These are phyloP conservation scores for Tetradesmus lagerheimii DNA, from an alignment of 139 green algal species.

Conservation along the genomic window DNA sequence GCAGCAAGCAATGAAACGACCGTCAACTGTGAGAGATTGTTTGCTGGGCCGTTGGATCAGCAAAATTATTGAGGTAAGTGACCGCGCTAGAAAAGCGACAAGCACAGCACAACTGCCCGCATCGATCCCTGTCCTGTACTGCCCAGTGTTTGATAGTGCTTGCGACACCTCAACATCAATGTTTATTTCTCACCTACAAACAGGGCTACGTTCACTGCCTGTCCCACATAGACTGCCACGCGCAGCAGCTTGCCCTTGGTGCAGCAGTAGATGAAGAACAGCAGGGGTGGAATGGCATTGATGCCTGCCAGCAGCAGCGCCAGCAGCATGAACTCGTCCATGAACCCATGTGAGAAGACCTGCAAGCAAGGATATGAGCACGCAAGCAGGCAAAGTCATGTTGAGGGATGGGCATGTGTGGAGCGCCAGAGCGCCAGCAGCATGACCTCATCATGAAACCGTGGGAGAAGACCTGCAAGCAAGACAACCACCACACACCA, in stretches of 20 bases:
- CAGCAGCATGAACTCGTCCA: conserved; percentile 44
- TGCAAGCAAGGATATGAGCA: background rate
- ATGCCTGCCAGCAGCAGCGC: conserved; percentile 25
- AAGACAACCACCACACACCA: too few relatives aligned
- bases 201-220: background rate
- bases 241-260: conserved; percentile 20
- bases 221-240: background rate
- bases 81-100: background rate
- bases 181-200: background rate
- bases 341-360: conserved; percentile 2
- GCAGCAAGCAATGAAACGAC: too few relatives aligned
- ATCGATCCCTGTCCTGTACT: too few relatives aligned
- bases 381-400: too few relatives aligned
- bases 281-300: conserved; percentile 35
- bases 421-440: too few relatives aligned
- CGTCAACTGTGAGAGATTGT: too few relatives aligned
- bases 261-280: conserved; percentile 48
- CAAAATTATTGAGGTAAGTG: too few relatives aligned
- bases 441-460: too few relatives aligned
- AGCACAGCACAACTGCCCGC: background rate
- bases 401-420: too few relatives aligned
- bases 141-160: too few relatives aligned
- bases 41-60: too few relatives aligned
- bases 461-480: too few relatives aligned
- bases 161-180: background rate